Evolutionary conservation across 106 monocot genomes (phyloP).

Genomic region (Acorus gramineus): DNA sequence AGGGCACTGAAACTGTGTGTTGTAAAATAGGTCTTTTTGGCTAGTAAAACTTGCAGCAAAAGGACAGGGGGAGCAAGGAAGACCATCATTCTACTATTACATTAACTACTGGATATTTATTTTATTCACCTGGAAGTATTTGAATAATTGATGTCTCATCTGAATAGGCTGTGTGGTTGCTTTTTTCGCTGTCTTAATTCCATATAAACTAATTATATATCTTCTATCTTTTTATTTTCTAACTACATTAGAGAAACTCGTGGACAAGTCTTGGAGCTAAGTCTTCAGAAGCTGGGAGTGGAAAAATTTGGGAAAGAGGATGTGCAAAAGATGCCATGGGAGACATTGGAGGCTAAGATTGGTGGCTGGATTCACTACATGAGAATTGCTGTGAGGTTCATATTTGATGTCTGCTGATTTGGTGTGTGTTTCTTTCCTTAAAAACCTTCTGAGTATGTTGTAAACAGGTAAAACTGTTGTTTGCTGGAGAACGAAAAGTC

Average conservation of each 20-base stretch:
- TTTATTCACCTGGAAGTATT: too few species aligned
- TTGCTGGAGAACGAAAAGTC: constrained; percentile 82
- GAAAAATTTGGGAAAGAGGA: constrained; percentile 88
- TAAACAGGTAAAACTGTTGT: constrained; percentile 82
- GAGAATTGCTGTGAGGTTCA: constrained; percentile 74
- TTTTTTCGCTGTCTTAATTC: too few species aligned
- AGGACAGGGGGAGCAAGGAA: too few species aligned
- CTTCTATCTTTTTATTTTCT: too few species aligned
- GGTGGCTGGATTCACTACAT: constrained; percentile 96
- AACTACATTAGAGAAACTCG: constrained; percentile 49
- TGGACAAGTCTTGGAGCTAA: constrained; percentile 56
- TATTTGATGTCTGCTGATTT: neutral
- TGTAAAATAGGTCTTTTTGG: too few species aligned
- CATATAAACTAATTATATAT: too few species aligned
- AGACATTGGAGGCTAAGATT: constrained; percentile 80
- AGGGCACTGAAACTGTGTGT: too few species aligned
- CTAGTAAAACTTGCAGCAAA: too few species aligned
- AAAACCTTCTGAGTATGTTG: constrained; percentile 11
- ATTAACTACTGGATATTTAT: too few species aligned
- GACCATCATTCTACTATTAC: too few species aligned
- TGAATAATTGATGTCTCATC: too few species aligned
- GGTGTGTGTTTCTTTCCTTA: neutral
- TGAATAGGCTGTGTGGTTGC: too few species aligned
- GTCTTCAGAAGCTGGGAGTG: constrained; percentile 69
- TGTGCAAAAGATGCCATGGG: constrained; percentile 94